Evolutionary conservation across 2,329 filamentous ascomycete genomes (phyloP), one percentile per base, ranked within the genome.

Genomic region (Aspergillus awamori): DNA sequence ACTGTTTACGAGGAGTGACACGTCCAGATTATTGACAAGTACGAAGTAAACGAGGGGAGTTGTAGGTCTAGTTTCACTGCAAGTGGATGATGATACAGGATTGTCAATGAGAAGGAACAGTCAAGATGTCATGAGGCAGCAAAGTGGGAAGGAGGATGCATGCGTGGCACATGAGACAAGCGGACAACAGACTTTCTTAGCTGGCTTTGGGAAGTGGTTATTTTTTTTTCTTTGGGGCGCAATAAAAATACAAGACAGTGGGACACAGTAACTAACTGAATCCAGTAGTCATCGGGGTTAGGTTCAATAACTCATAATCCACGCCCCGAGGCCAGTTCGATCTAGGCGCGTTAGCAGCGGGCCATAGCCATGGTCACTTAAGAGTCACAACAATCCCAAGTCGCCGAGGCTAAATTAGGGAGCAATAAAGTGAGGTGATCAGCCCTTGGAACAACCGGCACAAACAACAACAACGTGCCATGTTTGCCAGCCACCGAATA

Each of bases 401-500:
- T 26, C 22, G 20, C 22, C 39, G 22, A 45, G 30, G 43, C 30
- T 36, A 26, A 45, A 36, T 45, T 45, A 45, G 41, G 39, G 41
- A 26, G 45, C 20, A 47, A 48, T 30, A 8, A 57, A 26, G 55
- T 51, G 28, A 38, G 22, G 24, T 30, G 45, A 52, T 48, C 36
- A 43, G 33, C 22, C 33, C 24, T 53, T 36, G 33, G 33, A 36
- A 36, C 11, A 36, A 36, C 33, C 33, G 33, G 33, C 33, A 36
- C 33, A 36, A 11, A 36, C 22, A 20, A 33, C 53, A 17, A 51
- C 63, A 65, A 65, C 61, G 61, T 65, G 61, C 61, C 57, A 61
- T 59, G 43, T 28, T 26, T 53, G 52, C 63, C 56, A 64, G 60
- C 55, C 60, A 64, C 58, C 60, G 54, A 60, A 47, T 63, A 52